phyloP scores from a whole-genome alignment of 129 eudicot genomes.

The Lonicera japonica region DNA sequence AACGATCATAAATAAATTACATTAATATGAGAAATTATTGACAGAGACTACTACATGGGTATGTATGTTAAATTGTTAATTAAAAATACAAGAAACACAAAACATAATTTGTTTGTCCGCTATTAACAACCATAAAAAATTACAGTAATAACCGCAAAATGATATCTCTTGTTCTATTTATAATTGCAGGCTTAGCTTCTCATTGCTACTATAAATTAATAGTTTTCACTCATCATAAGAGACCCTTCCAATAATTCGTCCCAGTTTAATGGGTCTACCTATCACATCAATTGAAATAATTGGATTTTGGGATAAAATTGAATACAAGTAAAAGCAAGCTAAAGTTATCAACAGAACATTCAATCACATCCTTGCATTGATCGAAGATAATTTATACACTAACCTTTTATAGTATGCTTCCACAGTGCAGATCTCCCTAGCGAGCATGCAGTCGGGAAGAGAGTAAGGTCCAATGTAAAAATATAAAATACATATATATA shows the following conservation, averaged over 20 bases:
- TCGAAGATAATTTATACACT: slow-evolving; percentile 5
- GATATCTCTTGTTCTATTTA: too few relatives aligned
- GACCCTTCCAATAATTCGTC: background rate
- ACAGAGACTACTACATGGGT: too few relatives aligned
- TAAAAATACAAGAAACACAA: too few relatives aligned
- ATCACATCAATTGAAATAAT: background rate
- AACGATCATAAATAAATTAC: too few relatives aligned
- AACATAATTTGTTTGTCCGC: too few relatives aligned
- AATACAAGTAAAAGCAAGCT: background rate
- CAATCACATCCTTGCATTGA: background rate
- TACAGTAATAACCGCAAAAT: too few relatives aligned
- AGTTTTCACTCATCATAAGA: background rate
- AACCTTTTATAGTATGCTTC: slow-evolving; percentile 92
- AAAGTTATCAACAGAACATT: background rate
- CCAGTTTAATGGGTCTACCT: background rate
- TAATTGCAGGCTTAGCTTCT: too few relatives aligned
- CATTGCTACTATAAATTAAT: too few relatives aligned
- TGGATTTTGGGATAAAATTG: background rate
- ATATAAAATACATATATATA: background rate
- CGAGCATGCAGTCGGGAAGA: slow-evolving; percentile 17
- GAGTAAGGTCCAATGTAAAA: slow-evolving; percentile 4
- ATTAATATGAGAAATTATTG: too few relatives aligned
- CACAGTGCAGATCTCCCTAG: slow-evolving; percentile 95
- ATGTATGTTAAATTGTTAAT: too few relatives aligned
- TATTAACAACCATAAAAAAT: too few relatives aligned